Base-by-base conservation (phyloP, 2,329 filamentous ascomycete genomes). In the Cladorrhinum sp. region DNA sequence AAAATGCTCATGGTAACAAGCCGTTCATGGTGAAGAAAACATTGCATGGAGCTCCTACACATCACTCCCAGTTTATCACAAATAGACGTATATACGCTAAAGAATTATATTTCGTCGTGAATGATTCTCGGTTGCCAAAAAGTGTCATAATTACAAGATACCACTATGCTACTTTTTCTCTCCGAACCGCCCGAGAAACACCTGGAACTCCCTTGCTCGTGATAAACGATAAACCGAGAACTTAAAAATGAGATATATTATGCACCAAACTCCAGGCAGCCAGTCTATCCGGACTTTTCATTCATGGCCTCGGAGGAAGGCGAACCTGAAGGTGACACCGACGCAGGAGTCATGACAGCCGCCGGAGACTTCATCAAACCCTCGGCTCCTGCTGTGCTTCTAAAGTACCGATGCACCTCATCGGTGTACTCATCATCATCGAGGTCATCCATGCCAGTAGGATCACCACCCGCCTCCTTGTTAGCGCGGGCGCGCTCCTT, bases 361-460 rank as follows among this genome's bases (percentile, higher is more conserved):
- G 23, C 16, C 23, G 20, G 20, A 32, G 50, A 23, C 52, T 23
- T 22, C 24, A 66, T 27, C 18, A 58, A 24, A 2, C 16, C 41
- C 10, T 53, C 53, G 10, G 24, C 38, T 18, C 59, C 55, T 0
- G 65, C 69, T 10, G 72, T 75, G 61, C 69, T 67, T 69, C 77
- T 75, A 72, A 85, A 85, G 72, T 84, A 85, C 45, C 77, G 74
- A 67, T 82, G 79, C 36, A 84, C 83, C 68, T 82, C 79, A 18
- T 77, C 74, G 6, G 79, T 82, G 64, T 82, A 81, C 29, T 79
- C 77, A 55, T 81, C 79, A 61, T 81, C 77, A 2, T 81, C 75
- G 3, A 65, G 50, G 23, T 66, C 63, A 8, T 64, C 63, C 9
- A 49, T 29, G 5, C 61, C 65, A 8, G 55, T 53, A 1, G 63